These are phyloP conservation scores for Penicillium decumbens DNA, from an alignment of 2,329 filamentous ascomycete species.

Conservation along the genomic window DNA sequence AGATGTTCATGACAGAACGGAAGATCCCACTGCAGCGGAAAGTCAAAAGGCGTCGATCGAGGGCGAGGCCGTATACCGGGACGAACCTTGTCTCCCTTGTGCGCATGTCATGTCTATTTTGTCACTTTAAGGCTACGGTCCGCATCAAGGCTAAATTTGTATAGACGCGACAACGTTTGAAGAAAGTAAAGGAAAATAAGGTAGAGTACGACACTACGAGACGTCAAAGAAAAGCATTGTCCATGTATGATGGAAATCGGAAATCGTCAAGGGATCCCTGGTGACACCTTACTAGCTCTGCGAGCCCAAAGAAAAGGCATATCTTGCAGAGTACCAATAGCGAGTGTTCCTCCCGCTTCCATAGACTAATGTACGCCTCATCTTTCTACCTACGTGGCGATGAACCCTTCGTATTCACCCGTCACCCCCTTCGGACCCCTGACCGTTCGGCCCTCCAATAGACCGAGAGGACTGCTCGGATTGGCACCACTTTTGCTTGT, in stretches of 20 bases:
- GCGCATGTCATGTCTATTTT: neutral
- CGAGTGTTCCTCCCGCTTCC: conserved; percentile 10
- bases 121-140: conserved; percentile 5
- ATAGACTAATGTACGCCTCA: neutral
- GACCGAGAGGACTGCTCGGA: neutral
- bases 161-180: too few relatives aligned
- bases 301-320: neutral
- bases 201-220: neutral
- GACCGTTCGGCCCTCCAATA: neutral
- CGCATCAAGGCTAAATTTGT: neutral
- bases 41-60: neutral
- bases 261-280: neutral
- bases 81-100: neutral
- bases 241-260: neutral
- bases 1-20: neutral
- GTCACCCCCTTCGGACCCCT: neutral
- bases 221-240: neutral
- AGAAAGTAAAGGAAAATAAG: neutral
- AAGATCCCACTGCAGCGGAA: neutral
- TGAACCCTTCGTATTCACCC: conserved; percentile 5
- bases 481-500: neutral
- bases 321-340: conserved; percentile 10
- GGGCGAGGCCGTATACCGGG: neutral
- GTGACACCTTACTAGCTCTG: neutral
- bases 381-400: conserved; percentile 8